Evolutionary conservation across 1,139 yeast genomes (phyloP).

Genomic region (Zygosaccharomyces pseudobailii): DNA sequence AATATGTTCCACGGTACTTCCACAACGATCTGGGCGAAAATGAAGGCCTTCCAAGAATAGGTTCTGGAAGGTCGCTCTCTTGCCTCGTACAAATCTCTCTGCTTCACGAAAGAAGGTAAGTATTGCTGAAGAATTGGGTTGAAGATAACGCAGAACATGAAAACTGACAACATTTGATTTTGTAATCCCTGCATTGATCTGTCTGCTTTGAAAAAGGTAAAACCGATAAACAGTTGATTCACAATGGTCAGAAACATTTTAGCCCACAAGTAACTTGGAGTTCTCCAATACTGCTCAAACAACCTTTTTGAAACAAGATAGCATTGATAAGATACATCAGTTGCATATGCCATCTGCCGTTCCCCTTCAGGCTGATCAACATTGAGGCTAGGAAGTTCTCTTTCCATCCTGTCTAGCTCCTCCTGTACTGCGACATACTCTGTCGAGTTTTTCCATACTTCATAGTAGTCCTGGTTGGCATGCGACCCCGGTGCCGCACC

Average conservation of each 20-base stretch:
- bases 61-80: constrained; percentile 76
- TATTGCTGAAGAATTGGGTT: constrained; percentile 63
- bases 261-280: constrained; percentile 68
- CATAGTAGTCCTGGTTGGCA: constrained; percentile 60
- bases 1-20: constrained; percentile 71
- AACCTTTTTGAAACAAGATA: constrained; percentile 49
- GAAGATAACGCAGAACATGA: constrained; percentile 57
- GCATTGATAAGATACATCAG: constrained; percentile 49
- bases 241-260: constrained; percentile 49
- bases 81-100: constrained; percentile 73
- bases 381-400: constrained; percentile 27
- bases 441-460: constrained; percentile 59
- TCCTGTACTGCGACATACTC: constrained; percentile 45
- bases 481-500: constrained; percentile 82
- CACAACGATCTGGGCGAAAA: constrained; percentile 54
- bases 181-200: constrained; percentile 56
- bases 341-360: constrained; percentile 34
- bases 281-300: constrained; percentile 65
- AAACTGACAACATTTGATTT: constrained; percentile 64
- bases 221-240: constrained; percentile 51
- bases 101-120: constrained; percentile 61
- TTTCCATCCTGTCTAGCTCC: constrained; percentile 45
- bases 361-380: constrained; percentile 21
- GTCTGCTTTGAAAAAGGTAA: constrained; percentile 59
- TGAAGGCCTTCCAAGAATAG: constrained; percentile 54